Conservation (phyloP, 208 protist genomes). For the Leishmania tarentolae region DNA sequence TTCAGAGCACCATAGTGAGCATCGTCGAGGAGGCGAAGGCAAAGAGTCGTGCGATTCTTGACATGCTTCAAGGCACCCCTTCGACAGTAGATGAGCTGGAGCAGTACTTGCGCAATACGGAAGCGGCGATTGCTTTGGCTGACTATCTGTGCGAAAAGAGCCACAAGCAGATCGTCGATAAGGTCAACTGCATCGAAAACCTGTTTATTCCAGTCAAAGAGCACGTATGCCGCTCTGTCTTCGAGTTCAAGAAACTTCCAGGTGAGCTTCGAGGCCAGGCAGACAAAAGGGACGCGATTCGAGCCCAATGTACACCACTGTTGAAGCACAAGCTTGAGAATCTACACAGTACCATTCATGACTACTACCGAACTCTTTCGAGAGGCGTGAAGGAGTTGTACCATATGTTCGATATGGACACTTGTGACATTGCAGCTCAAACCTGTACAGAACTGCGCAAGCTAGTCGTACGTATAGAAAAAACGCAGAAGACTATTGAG, state of each 20-base stretch:
- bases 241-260: slow-evolving; percentile 75
- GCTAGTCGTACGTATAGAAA: slow-evolving; percentile 57
- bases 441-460: slow-evolving; percentile 79
- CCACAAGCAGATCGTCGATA: slow-evolving; percentile 51
- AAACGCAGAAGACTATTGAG: slow-evolving; percentile 54
- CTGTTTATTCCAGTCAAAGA: slow-evolving; percentile 60
- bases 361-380: slow-evolving; percentile 64
- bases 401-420: slow-evolving; percentile 84
- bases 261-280: slow-evolving; percentile 33
- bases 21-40: slow-evolving; percentile 40
- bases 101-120: slow-evolving; percentile 41
- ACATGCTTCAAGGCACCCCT: slow-evolving; percentile 47
- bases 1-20: slow-evolving; percentile 41
- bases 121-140: slow-evolving; percentile 44
- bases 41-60: slow-evolving; percentile 40
- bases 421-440: slow-evolving; percentile 86
- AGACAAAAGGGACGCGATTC: slow-evolving; percentile 37
- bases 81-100: slow-evolving; percentile 79
- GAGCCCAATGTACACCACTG: slow-evolving; percentile 47
- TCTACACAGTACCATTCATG: slow-evolving; percentile 46
- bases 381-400: slow-evolving; percentile 82
- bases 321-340: slow-evolving; percentile 54
- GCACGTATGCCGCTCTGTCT: slow-evolving; percentile 50
- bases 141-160: slow-evolving; percentile 43
- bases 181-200: slow-evolving; percentile 71